Base-by-base conservation (phyloP, 2,329 filamentous ascomycete species). In the Neopestalotiopsis sp. region DNA sequence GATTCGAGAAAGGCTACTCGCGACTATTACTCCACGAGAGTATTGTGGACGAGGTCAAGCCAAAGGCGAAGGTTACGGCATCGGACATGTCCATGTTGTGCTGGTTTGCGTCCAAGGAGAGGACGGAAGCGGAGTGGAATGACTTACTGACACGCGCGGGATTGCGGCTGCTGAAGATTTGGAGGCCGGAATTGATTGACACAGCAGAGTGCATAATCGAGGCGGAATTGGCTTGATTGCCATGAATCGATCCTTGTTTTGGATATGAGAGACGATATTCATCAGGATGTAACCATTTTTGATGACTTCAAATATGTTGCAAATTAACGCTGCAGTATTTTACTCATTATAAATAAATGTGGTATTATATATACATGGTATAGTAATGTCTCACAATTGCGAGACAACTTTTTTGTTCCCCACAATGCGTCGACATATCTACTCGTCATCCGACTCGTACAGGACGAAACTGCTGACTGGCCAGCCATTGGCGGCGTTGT, bases 31-130 rank as follows among this genome's bases (percentile, higher is more conserved):
- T 81, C 3, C 77, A 82, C 56, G 81, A 83, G 68, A 78, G 76
- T 38, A 69, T 82, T 12, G 72, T 81, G 13, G 78, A 74, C 24
- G 74, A 72, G 5, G 52, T 74, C 10, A 75, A 75, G 24, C 75
- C 79, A 0, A 75, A 74, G 14, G 68, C 73, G 3, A 73, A 74
- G 9, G 78, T 78, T 3, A 79, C 79, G 1, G 74, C 74, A 0
- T 76, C 78, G 28, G 81, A 82, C 67, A 70, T 81, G 2, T 74
- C 75, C 12, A 79, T 81, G 78, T 75, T 82, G 75, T 74, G 74
- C 3, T 75, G 72, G 20, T 52, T 79, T 28, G 71, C 76, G 1
- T 72, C 77, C 0, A 75, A 76, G 12, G 79, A 81, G 69, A 74
- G 79, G 45, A 76, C 75, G 0, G 78, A 79, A 59, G 61, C 45